These are phyloP conservation scores for Chytriomyces confervae DNA, from an alignment of 192 early-diverging fungal species.

Conservation along the genomic window DNA sequence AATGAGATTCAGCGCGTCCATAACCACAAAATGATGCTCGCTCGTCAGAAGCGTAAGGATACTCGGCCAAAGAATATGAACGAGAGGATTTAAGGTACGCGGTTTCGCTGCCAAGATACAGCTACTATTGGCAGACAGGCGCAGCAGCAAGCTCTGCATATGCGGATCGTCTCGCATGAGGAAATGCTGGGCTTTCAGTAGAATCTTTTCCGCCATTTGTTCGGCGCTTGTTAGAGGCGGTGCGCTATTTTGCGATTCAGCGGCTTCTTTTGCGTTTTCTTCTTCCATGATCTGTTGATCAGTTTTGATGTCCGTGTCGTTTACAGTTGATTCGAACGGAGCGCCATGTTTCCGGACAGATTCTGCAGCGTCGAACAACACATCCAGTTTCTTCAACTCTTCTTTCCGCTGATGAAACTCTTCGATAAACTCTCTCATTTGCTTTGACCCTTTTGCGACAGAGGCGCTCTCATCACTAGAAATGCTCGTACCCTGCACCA, in stretches of 20 bases:
- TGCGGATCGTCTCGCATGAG: conserved; percentile 26
- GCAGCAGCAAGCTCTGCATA: conserved; percentile 32
- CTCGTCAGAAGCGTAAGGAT: conserved; percentile 34
- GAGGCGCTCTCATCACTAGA: background rate
- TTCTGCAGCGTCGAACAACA: background rate
- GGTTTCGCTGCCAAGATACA: conserved; percentile 11
- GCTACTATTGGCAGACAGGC: conserved; percentile 21
- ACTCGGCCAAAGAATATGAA: conserved; percentile 48
- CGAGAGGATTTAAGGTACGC: conserved; percentile 36
- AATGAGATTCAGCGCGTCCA: conserved; percentile 38
- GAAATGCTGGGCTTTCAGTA: conserved; percentile 36
- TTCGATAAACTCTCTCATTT: conserved; percentile 36
- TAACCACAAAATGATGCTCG: conserved; percentile 40
- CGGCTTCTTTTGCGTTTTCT: conserved; percentile 15
- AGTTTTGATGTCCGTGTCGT: background rate
- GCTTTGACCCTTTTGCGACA: conserved; percentile 15
- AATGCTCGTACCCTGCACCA: background rate
- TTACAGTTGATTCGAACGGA: background rate
- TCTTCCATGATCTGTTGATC: background rate
- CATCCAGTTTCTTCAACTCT: background rate
- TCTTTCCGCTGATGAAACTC: conserved; percentile 2
- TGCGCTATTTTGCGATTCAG: no score
- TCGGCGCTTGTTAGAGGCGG: conserved; percentile 15
- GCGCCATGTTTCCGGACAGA: background rate
- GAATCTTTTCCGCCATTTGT: conserved; percentile 42